Percentiles rank a stretch among this genome's conserved stretches.
Evolutionary conservation across 768 basidiomycete species (phyloP).

Genomic region (Tulasnella sp.): DNA sequence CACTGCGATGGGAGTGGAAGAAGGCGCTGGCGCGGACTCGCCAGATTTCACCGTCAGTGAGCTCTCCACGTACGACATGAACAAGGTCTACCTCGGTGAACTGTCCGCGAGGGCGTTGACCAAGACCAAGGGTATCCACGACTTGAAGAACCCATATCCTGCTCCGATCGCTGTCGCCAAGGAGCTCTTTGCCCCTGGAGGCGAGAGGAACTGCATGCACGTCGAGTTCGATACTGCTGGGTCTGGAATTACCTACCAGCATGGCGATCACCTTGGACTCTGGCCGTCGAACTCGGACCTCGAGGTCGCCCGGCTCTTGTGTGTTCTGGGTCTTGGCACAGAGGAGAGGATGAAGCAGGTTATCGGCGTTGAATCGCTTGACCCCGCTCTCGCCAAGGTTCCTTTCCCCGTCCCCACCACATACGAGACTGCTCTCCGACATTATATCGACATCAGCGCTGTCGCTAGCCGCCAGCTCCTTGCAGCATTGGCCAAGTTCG

Average conservation of each 20-base stretch:
- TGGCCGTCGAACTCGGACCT: constrained; percentile 93
- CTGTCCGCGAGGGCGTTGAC: constrained; percentile 90
- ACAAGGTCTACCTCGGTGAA: constrained; percentile 95
- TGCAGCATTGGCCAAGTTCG: constrained; percentile 75
- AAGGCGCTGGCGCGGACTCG: constrained; percentile 90
- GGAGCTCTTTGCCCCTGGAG: constrained; percentile 70
- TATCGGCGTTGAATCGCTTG: constrained; percentile 91
- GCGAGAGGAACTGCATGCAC: constrained; percentile 86
- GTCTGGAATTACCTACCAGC: constrained; percentile 96
- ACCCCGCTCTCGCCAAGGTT: constrained; percentile 94
- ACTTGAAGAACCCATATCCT: constrained; percentile 93
- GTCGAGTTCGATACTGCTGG: constrained; percentile 89
- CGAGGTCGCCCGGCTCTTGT: constrained; percentile 83
- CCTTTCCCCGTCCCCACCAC: constrained; percentile 98
- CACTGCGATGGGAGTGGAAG: constrained; percentile 76
- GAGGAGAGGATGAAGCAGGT: constrained; percentile 64
- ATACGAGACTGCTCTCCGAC: constrained; percentile 82
- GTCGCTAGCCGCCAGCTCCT: constrained; percentile 91
- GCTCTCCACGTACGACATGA: constrained; percentile 56
- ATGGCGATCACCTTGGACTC: constrained; percentile 94
- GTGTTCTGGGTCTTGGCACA: constrained; percentile 63
- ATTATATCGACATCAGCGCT: constrained; percentile 95
- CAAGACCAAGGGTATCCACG: constrained; percentile 90
- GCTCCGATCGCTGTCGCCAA: constrained; percentile 66
- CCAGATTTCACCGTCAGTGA: constrained; percentile 91